Percentiles rank a stretch among this genome's conserved stretches.
Evolutionary conservation across 768 basidiomycete species (phyloP).

Genomic region (Amanita pallidorosea): DNA sequence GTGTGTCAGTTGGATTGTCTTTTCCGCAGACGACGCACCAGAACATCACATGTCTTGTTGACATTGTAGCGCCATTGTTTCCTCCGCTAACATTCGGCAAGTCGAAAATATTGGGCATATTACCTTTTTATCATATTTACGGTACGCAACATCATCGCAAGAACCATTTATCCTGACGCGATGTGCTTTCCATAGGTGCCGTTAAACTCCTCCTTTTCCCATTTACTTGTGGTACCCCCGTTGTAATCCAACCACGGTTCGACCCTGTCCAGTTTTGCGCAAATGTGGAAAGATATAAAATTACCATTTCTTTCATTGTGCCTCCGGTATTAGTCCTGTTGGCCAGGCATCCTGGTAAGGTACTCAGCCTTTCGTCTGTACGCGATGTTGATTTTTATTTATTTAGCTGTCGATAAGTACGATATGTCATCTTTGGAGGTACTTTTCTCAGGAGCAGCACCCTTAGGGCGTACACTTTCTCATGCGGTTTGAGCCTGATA

Average conservation of each 20-base stretch:
- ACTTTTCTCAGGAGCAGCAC: conserved; percentile 73
- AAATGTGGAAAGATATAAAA: conserved; percentile 53
- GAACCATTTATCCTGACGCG: background rate
- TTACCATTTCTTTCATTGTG: conserved; percentile 50
- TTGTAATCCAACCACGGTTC: conserved; percentile 57
- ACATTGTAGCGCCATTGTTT: conserved; percentile 37
- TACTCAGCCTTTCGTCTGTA: background rate
- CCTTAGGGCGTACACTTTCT: conserved; percentile 56
- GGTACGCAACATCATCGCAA: conserved; percentile 13
- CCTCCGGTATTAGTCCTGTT: conserved; percentile 81
- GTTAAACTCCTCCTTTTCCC: conserved; percentile 57
- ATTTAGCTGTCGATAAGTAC: conserved; percentile 50
- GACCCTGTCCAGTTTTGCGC: conserved; percentile 60
- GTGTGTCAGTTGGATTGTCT: background rate
- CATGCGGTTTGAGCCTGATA: conserved; percentile 28
- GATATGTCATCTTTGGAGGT: conserved; percentile 48
- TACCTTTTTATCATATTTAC: conserved; percentile 48
- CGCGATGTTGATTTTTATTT: background rate
- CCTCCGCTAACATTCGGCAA: conserved; percentile 23
- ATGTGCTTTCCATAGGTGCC: conserved; percentile 26
- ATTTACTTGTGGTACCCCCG: conserved; percentile 34
- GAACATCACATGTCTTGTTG: conserved; percentile 53
- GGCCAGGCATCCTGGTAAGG: conserved; percentile 52
- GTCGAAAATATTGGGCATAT: conserved; percentile 50
- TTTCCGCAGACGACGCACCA: conserved; percentile 45